These are phyloP conservation scores for Rosa lucieae DNA, from an alignment of 306 rosid species.

Conservation along the genomic window DNA sequence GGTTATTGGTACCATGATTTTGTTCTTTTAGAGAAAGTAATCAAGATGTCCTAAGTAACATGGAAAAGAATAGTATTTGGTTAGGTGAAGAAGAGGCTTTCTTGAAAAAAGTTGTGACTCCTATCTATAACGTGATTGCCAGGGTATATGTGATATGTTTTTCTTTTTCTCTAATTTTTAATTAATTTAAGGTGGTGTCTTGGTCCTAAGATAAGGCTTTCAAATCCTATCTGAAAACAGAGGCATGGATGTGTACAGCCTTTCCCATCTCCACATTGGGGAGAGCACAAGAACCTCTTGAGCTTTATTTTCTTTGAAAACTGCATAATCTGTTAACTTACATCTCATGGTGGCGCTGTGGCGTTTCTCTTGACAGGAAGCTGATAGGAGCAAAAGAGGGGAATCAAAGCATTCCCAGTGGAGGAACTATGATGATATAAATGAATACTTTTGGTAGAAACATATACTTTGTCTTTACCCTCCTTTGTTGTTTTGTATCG, in stretches of 20 bases:
- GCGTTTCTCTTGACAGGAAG: slow-evolving; percentile 61
- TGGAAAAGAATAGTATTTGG: too few relatives aligned
- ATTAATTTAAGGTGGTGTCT: slow-evolving; percentile 15
- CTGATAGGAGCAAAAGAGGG: slow-evolving; percentile 70
- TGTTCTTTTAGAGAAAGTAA: not conserved
- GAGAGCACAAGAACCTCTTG: not conserved
- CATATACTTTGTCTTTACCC: not conserved
- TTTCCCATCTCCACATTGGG: not conserved
- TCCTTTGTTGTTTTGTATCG: not conserved
- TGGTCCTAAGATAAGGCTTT: not conserved
- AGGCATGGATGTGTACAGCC: not conserved
- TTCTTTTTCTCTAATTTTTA: not conserved
- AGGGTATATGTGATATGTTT: slow-evolving; percentile 48
- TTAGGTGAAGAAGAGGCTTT: slow-evolving; percentile 96
- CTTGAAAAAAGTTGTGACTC: slow-evolving; percentile 86
- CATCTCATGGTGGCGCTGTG: slow-evolving; percentile 10
- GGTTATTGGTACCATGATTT: not conserved
- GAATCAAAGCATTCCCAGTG: slow-evolving; percentile 98
- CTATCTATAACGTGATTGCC: slow-evolving; percentile 89
- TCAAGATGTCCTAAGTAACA: not conserved
- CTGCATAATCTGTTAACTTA: not conserved
- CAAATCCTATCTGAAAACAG: not conserved
- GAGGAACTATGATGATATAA: slow-evolving; percentile 97
- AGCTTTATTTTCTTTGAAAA: not conserved
- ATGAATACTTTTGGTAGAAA: slow-evolving; percentile 90